Base-by-base conservation (phyloP, 2,329 filamentous ascomycete species). In the Aspergillus fijiensis region DNA sequence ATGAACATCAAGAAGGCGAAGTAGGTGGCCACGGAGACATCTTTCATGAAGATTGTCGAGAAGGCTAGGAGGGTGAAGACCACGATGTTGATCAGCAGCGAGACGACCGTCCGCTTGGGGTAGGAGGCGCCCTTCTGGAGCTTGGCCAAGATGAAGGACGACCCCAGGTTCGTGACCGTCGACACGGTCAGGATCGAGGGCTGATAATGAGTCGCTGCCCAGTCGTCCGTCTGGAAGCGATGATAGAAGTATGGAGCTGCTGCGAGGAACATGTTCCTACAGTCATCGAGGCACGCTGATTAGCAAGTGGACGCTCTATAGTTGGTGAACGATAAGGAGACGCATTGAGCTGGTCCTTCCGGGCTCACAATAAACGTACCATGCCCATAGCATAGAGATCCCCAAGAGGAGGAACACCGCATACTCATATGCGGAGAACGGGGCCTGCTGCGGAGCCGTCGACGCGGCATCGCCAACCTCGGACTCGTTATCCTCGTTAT, bases 201-300 rank as follows among this genome's bases (percentile, higher is more conserved):
- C 74, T 97, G 94, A 79, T 96, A 98, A 80, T 92, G 91, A 64
- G 86, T 82, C 39, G 88, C 82, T 59, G 96, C 88, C 82, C 87
- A 90, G 57, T 85, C 79, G 72, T 88, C 86, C 61, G 83, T 82
- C 50, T 84, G 79, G 76, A 98, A 96, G 67, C 94, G 91, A 53
- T 82, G 83, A 70, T 93, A 87, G 78, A 98, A 97, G 81, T 98
- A 98, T 4, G 94, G 92, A 1, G 92, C 91, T 9, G 94, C 92
- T 50, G 95, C 94, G 67, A 98, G 86, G 76, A 98, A 97, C 94
- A 97, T 97, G 80, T 98, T 98, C 92, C 92, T 94, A 66, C 16
- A 19, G 57, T 49, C n/a, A 42, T 19, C 19, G 16, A 47, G 58
- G 33, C 50, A 45, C 21, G 25, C 35, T 55, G 64, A 49, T 51